Percentiles rank a stretch among this genome's conserved stretches.
These are phyloP conservation scores for Fusarium ambrosium DNA, from an alignment of 2,329 filamentous ascomycete species.

Conservation along the genomic window DNA sequence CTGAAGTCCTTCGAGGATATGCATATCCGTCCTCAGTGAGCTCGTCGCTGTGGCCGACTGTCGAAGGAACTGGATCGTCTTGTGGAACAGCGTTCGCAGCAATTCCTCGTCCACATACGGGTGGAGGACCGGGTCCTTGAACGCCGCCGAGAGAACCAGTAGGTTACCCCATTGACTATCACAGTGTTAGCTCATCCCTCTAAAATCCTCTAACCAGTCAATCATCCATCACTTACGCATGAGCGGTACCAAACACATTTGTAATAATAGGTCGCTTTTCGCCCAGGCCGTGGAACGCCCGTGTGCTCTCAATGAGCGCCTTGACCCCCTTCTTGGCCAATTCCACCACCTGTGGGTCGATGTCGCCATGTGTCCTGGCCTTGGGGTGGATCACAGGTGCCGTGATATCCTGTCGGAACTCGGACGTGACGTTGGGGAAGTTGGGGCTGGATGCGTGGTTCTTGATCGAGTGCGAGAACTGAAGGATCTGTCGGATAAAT, in stretches of 20 bases:
- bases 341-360: slow-evolving; percentile 62
- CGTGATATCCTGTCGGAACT: slow-evolving; percentile 54
- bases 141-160: slow-evolving; percentile 87
- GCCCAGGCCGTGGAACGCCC: slow-evolving; percentile 78
- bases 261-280: slow-evolving; percentile 84
- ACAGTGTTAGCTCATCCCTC: slow-evolving; percentile 25
- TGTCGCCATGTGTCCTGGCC: slow-evolving; percentile 54
- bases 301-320: slow-evolving; percentile 86
- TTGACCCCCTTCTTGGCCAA: slow-evolving; percentile 75
- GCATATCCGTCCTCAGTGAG: slow-evolving; percentile 79
- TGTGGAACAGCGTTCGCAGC: slow-evolving; percentile 73
- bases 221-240: slow-evolving; percentile 78
- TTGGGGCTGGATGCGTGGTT: slow-evolving; percentile 52
- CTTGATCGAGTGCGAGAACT: slow-evolving; percentile 58
- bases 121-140: slow-evolving; percentile 73
- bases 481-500: slow-evolving; percentile 72
- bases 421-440: slow-evolving; percentile 49
- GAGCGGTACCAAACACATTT: slow-evolving; percentile 95
- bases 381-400: slow-evolving; percentile 55
- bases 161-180: slow-evolving; percentile 95
- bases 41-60: slow-evolving; percentile 80
- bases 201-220: not conserved
- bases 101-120: slow-evolving; percentile 68
- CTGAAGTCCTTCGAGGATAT: slow-evolving; percentile 74
- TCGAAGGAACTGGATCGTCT: slow-evolving; percentile 82